Conservation (phyloP, 2,329 filamentous ascomycete species). For the Phyllosticta capitalensis region DNA sequence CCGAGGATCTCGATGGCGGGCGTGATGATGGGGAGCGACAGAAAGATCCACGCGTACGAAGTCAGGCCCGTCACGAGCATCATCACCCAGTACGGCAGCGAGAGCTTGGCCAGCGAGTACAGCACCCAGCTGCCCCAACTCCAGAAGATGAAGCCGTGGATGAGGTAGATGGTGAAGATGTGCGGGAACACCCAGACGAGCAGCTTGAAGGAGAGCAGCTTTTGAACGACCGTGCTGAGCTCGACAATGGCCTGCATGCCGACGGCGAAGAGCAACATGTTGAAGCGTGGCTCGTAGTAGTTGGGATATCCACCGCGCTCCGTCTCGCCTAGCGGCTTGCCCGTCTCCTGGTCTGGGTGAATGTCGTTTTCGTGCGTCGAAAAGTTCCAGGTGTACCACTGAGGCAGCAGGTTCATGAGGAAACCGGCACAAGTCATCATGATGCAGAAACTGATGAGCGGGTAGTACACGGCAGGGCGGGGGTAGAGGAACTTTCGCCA, state of each 20-base stretch:
- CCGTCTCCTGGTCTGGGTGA: conserved; percentile 33
- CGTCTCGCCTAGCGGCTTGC: conserved; percentile 28
- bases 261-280: conserved; percentile 33
- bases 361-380: conserved; percentile 33
- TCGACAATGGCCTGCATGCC: conserved; percentile 30
- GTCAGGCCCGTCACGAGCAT: conserved; percentile 28
- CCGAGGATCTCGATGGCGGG: conserved; percentile 31
- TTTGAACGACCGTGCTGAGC: conserved; percentile 30
- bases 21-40: conserved; percentile 27
- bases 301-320: conserved; percentile 29
- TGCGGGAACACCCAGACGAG: conserved; percentile 38
- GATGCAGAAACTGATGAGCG: conserved; percentile 24
- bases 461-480: conserved; percentile 28
- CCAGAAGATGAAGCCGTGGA: conserved; percentile 41
- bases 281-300: conserved; percentile 37
- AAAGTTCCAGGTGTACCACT: conserved; percentile 29
- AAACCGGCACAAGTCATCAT: conserved; percentile 24
- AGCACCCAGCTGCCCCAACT: conserved; percentile 30
- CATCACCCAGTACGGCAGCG: conserved; percentile 25
- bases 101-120: conserved; percentile 22
- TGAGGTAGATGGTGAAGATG: conserved; percentile 41
- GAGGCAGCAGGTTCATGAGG: conserved; percentile 28
- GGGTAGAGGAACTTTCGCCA: conserved; percentile 31
- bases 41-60: conserved; percentile 26
- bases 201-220: conserved; percentile 30